These are phyloP conservation scores for Macroventuria anomochaeta DNA, from an alignment of 2,329 filamentous ascomycete species.

Conservation along the genomic window DNA sequence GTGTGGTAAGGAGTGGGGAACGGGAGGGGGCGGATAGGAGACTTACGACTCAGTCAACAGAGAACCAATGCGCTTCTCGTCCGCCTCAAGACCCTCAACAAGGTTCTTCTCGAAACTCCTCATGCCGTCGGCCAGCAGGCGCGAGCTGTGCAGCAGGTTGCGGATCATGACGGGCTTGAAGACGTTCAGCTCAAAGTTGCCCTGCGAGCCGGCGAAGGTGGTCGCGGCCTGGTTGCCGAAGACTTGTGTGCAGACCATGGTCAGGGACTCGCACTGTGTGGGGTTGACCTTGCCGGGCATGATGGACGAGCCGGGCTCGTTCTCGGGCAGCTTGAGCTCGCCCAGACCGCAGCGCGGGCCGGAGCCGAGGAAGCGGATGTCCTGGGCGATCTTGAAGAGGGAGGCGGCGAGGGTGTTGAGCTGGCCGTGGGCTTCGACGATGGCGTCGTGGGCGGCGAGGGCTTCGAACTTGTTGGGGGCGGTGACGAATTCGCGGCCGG, in stretches of 20 bases:
- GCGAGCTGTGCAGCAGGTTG: conserved; percentile 90
- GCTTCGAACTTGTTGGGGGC: conserved; percentile 99
- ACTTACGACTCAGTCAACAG: conserved; percentile 93
- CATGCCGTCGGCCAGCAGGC: conserved; percentile 91
- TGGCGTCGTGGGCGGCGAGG: conserved; percentile 91
- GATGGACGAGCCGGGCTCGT: conserved; percentile 96
- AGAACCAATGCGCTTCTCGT: conserved; percentile 87
- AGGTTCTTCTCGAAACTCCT: conserved; percentile 93
- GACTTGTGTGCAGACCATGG: conserved; percentile 97
- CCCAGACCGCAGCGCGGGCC: conserved; percentile 95
- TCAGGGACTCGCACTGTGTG: conserved; percentile 95
- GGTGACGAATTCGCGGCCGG: conserved; percentile 90
- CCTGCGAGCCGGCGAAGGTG: conserved; percentile 94
- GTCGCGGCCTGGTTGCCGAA: conserved; percentile 96
- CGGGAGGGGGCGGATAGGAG: no score
- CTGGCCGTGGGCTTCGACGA: conserved; percentile 91
- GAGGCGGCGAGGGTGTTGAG: conserved; percentile 92
- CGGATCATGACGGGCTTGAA: conserved; percentile 97
- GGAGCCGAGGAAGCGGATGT: conserved; percentile 95
- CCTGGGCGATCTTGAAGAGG: conserved; percentile 97
- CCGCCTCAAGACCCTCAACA: conserved; percentile 84
- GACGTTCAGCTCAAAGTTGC: conserved; percentile 98
- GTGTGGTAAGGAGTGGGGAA: background rate
- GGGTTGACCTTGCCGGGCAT: conserved; percentile 99
- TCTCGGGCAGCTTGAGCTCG: conserved; percentile 92